Percentiles rank a stretch among this genome's conserved stretches.
phyloP scores from a whole-genome alignment of 2,329 filamentous ascomycete species.

The Calonectria multiphialidica region DNA sequence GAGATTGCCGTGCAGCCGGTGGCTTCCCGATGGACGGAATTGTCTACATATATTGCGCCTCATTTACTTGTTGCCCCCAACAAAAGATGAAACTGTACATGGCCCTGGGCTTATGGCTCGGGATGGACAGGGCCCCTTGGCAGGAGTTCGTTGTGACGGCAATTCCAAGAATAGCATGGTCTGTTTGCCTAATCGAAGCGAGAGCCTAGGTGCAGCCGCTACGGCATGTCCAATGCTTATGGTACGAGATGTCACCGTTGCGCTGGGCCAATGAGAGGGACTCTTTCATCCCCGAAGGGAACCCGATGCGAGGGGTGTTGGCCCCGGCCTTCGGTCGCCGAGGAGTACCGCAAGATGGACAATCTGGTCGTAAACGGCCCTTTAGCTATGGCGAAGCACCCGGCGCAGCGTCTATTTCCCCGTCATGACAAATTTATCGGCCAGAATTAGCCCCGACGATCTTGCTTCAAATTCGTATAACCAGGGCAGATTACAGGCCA shows the following conservation, averaged over 20 bases:
- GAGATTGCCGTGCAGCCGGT: neutral
- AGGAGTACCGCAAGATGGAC: neutral
- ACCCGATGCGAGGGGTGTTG: neutral
- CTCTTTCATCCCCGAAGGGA: neutral
- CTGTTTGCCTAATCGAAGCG: neutral
- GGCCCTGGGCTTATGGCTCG: neutral
- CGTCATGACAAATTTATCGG: neutral
- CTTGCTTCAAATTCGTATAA: neutral
- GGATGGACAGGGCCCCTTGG: neutral
- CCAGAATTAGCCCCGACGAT: neutral
- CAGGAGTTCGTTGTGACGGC: neutral
- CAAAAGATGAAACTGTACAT: neutral
- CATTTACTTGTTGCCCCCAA: constrained; percentile 3
- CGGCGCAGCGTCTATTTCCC: neutral
- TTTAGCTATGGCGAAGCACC: neutral
- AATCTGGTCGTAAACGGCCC: neutral
- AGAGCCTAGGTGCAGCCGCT: neutral
- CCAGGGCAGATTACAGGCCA: neutral
- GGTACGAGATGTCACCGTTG: neutral
- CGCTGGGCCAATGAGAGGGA: neutral
- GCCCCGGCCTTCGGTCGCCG: constrained; percentile 1
- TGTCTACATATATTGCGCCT: constrained; percentile 11
- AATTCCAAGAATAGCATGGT: neutral
- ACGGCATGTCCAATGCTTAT: neutral
- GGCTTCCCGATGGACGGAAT: neutral